Evolutionary conservation across 192 early-diverging fungal genomes (phyloP), one percentile per base, ranked within the genome.

Genomic region (Haplosporangium gracile): DNA sequence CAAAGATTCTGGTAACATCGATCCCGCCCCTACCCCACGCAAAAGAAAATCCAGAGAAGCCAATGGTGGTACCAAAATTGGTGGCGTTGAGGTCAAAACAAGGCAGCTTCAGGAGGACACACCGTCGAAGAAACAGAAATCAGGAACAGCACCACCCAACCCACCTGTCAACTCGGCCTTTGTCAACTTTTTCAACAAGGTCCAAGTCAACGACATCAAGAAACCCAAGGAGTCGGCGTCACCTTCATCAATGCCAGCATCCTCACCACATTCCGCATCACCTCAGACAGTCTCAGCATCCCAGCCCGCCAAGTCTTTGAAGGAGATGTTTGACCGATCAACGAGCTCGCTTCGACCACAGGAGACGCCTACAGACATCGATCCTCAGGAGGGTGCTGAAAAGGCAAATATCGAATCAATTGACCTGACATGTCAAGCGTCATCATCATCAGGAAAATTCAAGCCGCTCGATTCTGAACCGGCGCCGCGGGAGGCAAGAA

Each of bases 141-240:
- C 72, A 36, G 22, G 74, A 29, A 10, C 71, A 22, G 8, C 72
- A 2, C 0, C 40, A 36, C 40, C 70, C n/a, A 34, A 51, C 22
- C 75, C 36, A 16, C 8, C 51, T 26, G 16, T 53, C 38, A 75
- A 34, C 7, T 51, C 70, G 26, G 70, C 34, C 13, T 32, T 84
- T 18, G 22, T 75, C 22, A 79, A 70, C 34, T 84, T 76, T 29
- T 79, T 84, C 43, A 79, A 13, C 47, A 79, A 51, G 36, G 34
- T 51, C n/a, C 57, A n/a, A 0, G 36, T 74, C 45, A 71, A 42
- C 43, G 34, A 18, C 1, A 57, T 49, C 45, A 68, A 40, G 13
- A 63, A 29, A 22, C 5, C 10, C 65, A 47, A 65, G 10, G 60
- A 65, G 26, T 38, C 32, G 72, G 39, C 72, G 9, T 47, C 51